Percentiles rank a stretch among this genome's conserved stretches.
Evolutionary conservation across 306 rosid genomes (phyloP).

Genomic region (Rubus idaeus): DNA sequence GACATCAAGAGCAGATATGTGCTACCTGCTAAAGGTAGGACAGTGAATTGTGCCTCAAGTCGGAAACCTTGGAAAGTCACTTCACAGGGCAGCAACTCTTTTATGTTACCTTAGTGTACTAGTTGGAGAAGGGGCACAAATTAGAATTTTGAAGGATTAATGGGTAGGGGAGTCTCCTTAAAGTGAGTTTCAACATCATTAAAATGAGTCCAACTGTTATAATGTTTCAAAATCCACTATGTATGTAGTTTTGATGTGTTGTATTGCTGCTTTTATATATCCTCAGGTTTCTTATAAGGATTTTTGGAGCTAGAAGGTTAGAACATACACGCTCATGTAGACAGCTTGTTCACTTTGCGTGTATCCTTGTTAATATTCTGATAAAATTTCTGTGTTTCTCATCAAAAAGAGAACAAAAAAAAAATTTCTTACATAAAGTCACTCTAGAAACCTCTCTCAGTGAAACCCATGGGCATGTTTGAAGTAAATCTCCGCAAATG

Average conservation of each 20-base stretch:
- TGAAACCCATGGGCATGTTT: not conserved
- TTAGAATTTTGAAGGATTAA: not conserved
- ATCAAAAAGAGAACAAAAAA: not conserved
- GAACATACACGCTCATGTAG: not conserved
- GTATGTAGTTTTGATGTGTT: not conserved
- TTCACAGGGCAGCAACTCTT: not conserved
- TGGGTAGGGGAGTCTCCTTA: not conserved
- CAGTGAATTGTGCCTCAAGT: not conserved
- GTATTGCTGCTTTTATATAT: not conserved
- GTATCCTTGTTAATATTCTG: not conserved
- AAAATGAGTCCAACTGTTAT: not conserved
- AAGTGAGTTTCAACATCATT: not conserved
- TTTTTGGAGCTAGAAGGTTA: not conserved
- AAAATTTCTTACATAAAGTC: not conserved
- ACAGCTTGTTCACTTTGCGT: not conserved
- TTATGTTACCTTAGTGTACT: not conserved
- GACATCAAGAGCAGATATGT: not conserved
- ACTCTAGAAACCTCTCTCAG: not conserved
- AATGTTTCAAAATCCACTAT: not conserved
- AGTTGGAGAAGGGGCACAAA: not conserved
- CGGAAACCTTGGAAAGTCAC: not conserved
- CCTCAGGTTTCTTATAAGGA: not conserved
- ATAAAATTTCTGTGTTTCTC: not conserved
- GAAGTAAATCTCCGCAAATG: too few species aligned
- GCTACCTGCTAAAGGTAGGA: too few species aligned